Percentiles rank a stretch among this genome's conserved stretches.
phyloP scores from a whole-genome alignment of 108 stramenopile genomes.

The Cyclostephanos invisitatus region DNA sequence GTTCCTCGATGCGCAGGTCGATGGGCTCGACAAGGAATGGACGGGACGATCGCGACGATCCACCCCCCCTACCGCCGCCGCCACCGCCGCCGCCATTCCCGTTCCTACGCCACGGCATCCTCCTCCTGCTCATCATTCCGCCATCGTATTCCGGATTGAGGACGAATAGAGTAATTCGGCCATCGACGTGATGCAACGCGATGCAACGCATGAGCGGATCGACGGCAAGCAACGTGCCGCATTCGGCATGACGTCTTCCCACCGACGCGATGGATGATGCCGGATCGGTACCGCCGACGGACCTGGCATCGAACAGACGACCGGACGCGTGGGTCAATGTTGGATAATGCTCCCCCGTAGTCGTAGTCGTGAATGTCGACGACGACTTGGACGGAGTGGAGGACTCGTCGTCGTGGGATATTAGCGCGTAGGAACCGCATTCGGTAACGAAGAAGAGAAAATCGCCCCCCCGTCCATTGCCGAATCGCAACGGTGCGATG shows the following conservation, averaged over 20 bases:
- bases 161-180: constrained; percentile 69
- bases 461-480: constrained; percentile 28
- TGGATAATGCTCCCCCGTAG: constrained; percentile 36
- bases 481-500: constrained; percentile 51
- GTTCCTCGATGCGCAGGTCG: constrained; percentile 79
- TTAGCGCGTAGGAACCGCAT: constrained; percentile 66
- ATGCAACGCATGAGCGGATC: constrained; percentile 71
- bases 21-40: constrained; percentile 58
- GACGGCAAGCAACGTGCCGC: constrained; percentile 64
- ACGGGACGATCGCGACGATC: not conserved
- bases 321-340: constrained; percentile 61
- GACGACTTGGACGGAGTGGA: not conserved
- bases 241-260: constrained; percentile 53
- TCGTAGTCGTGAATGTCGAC: not conserved
- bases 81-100: not conserved
- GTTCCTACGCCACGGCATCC: constrained; percentile 5
- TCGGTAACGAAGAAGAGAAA: constrained; percentile 78
- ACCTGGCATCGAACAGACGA: constrained; percentile 33
- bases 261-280: constrained; percentile 13
- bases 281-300: constrained; percentile 8
- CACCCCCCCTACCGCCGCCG: not conserved
- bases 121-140: not conserved
- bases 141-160: constrained; percentile 41
- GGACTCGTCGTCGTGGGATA: constrained; percentile 51
- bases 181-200: constrained; percentile 77